Evolutionary conservation across 2,329 filamentous ascomycete species (phyloP), one percentile per base, ranked within the genome.

Genomic region (Diaporthe batatas): DNA sequence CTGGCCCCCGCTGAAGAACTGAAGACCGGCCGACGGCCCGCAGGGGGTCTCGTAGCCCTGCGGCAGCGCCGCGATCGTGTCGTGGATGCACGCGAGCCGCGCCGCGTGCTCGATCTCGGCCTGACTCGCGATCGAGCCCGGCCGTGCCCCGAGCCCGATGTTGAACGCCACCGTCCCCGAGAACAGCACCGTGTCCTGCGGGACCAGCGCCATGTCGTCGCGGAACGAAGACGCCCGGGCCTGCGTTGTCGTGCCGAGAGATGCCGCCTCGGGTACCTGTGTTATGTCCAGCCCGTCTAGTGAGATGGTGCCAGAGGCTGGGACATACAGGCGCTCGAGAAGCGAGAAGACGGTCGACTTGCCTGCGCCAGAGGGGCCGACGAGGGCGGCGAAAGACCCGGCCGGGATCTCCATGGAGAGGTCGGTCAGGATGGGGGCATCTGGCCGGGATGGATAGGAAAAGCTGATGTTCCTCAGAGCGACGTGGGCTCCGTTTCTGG

Each of bases 341-440:
- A 89, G 81, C 2, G 88, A 86, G 77, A 93, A 86, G 59, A 91
- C 89, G 25, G 91, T 92, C 0, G 89, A 92, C 78, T 93, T 93
- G 0, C 91, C 91, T 1, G 90, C 89, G 2, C 91, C 91, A 0
- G 89, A 91, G 5, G 90, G 89, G 0, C 91, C 91, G 2, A 92
- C 90, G 14, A 93, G 83, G 2, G 90, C 91, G 75, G 86, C 87
- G 77, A 92, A 92, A 70, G 91, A 86, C 1, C 90, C 89, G 0
- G 89, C 84, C 39, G 85, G 81, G 62, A 93, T 88, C 0, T 84
- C 85, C 42, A 93, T 83, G 16, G 84, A 88, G 18, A 93, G 81
- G 2, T 84, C 86, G 25, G 86, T 82, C 2, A 94, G 82, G 16
- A 93, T 89, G 91, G 91, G 12, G 39, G 18, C 16, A 14, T 16